Base-by-base conservation (phyloP, 371 early-diverging fungal species). In the Mortierella sp. region DNA sequence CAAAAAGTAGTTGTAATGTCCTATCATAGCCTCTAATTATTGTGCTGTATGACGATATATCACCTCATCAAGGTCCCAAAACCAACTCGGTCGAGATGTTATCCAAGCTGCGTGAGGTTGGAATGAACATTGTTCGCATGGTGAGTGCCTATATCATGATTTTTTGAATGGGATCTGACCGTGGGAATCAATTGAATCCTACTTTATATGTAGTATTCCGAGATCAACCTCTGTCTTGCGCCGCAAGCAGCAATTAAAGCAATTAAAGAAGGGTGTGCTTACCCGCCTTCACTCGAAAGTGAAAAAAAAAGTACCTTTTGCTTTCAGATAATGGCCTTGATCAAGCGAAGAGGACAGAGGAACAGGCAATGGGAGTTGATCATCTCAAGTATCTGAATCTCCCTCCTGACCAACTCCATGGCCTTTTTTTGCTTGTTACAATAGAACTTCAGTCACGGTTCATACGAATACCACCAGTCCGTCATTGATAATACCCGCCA, bases 91-190 rank as follows among this genome's bases (percentile, higher is more conserved):
- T 95, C 51, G 97, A 97, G 83, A 92, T 90, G 90, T 87, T 98
- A 58, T 91, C 90, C 51, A 89, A 94, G 84, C 90, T 98, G 72
- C 90, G 96, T 77, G 89, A 94, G 73, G 94, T 96, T 18, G 99
- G 99, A 64, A 94, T 99, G 92, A 97, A 95, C 86, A 95, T 99
- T 70, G 96, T 94, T 62, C 94, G 99, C 73, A 93, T 96, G 95
- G 81, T 80, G 62, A 65, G 72, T 86, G 26, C 28, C 4, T 5
- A 26, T 28, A 5, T 26, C 54, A 28, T 54, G 18, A 6, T 54
- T 37, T 22, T 40, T 43, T 40, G n/a, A 32, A 12, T 4, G 39
- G 4, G 40, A 35, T 39, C 1, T 45, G 43, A 58, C 30, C 61
- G 68, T 68, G 68, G 68, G 58, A 71, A 51, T 1, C 18, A 45